A percentile compares a stretch with the other conserved stretches of the same genome.
These are phyloP conservation scores for Melastoma malabathricum DNA, from an alignment of 345 rosid species.

Conservation along the genomic window DNA sequence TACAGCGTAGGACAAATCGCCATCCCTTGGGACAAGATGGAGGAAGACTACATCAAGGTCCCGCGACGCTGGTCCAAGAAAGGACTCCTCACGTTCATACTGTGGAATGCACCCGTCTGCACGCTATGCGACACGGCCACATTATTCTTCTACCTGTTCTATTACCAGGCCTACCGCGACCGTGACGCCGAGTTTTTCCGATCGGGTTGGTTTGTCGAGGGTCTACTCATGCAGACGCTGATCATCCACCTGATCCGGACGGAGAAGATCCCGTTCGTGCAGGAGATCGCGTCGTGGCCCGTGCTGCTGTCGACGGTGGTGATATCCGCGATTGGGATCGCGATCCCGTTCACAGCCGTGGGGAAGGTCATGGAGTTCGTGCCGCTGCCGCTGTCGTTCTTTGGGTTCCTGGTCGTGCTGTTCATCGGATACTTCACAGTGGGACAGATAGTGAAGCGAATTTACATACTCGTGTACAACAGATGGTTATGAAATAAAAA, in stretches of 20 bases:
- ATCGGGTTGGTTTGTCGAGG: constrained; percentile 51
- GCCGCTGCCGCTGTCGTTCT: constrained; percentile 31
- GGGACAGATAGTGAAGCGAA: constrained; percentile 50
- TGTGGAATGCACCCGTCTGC: constrained; percentile 55
- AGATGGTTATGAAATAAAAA: constrained; percentile 31
- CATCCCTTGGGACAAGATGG: constrained; percentile 66
- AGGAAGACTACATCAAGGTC: constrained; percentile 37
- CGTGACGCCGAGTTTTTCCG: constrained; percentile 17
- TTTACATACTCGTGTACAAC: constrained; percentile 33
- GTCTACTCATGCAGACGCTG: constrained; percentile 54
- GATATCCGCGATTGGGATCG: constrained; percentile 41
- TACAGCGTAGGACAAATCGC: constrained; percentile 48
- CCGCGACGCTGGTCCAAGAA: constrained; percentile 40
- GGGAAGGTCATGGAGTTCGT: constrained; percentile 34
- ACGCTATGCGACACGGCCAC: constrained; percentile 34
- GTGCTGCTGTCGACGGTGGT: constrained; percentile 37
- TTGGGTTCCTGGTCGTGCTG: constrained; percentile 42
- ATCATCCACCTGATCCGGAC: constrained; percentile 52
- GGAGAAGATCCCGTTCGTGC: constrained; percentile 49
- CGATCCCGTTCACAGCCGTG: constrained; percentile 24
- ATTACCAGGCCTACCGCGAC: constrained; percentile 6
- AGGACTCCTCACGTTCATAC: constrained; percentile 35
- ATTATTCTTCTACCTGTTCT: constrained; percentile 30
- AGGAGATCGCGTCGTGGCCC: constrained; percentile 51
- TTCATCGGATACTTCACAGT: constrained; percentile 41